Evolutionary conservation across 2,329 filamentous ascomycete genomes (phyloP).

Genomic region (Penicillium sp.): DNA sequence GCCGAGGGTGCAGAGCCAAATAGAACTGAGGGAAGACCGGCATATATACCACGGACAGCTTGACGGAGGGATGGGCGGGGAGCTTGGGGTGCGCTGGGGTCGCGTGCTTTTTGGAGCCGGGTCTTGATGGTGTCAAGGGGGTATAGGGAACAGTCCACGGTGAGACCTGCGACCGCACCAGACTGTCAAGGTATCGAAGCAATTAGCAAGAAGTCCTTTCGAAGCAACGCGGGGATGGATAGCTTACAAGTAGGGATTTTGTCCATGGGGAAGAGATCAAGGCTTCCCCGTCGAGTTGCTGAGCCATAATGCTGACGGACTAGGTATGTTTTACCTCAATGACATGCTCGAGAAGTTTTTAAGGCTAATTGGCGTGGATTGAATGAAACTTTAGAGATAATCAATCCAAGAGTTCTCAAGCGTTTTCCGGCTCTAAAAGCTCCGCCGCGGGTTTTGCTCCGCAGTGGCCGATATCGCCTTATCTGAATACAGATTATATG

Average conservation of each 20-base stretch:
- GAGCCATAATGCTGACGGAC: constrained; percentile 21
- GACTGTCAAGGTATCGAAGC: constrained; percentile 51
- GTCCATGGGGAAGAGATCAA: constrained; percentile 45
- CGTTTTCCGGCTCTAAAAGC: neutral
- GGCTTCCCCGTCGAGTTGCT: constrained; percentile 32
- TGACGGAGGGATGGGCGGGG: constrained; percentile 73
- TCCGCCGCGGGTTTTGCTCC: neutral
- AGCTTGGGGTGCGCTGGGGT: constrained; percentile 57
- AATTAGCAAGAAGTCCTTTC: neutral
- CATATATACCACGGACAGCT: constrained; percentile 89
- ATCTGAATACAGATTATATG: too few relatives aligned
- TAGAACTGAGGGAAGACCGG: constrained; percentile 83
- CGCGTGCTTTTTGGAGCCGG: constrained; percentile 68
- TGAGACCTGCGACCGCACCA: constrained; percentile 88
- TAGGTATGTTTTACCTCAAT: neutral
- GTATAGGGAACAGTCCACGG: constrained; percentile 94
- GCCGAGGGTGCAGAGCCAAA: constrained; percentile 91
- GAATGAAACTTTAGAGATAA: neutral
- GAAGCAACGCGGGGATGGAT: neutral
- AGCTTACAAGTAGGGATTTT: constrained; percentile 40
- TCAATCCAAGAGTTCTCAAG: neutral
- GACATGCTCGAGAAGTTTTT: neutral
- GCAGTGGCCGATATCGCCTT: too few relatives aligned
- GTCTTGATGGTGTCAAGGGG: constrained; percentile 99
- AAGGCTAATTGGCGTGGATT: neutral